Evolutionary conservation across 768 basidiomycete genomes (phyloP).

Genomic region (Termitomyces sp.): DNA sequence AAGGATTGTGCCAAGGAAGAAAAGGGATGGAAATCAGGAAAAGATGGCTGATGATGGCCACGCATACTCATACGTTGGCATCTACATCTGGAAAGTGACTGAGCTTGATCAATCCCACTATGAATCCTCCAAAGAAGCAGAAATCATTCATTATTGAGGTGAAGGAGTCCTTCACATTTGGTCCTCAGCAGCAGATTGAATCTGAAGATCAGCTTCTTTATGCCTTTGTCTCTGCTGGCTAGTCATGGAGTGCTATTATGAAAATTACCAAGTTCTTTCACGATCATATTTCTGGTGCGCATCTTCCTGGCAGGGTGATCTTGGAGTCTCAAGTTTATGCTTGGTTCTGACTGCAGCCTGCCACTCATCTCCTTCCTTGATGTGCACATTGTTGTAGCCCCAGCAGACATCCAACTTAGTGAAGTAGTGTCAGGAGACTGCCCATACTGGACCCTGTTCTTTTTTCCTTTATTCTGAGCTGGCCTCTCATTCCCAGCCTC

Average conservation of each 20-base stretch:
- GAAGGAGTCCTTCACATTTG: background rate
- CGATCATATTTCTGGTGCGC: background rate
- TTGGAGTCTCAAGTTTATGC: no score
- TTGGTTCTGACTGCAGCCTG: no score
- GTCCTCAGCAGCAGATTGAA: slow-evolving; percentile 1
- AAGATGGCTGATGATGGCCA: no score
- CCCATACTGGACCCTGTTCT: no score
- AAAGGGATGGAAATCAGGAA: background rate
- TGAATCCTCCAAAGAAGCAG: background rate
- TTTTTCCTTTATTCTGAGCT: no score
- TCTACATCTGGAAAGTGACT: background rate
- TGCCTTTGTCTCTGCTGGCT: slow-evolving; percentile 10
- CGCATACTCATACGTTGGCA: no score
- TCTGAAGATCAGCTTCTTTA: background rate
- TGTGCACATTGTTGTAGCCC: no score
- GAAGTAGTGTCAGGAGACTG: no score
- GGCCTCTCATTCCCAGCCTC: no score
- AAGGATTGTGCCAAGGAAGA: background rate
- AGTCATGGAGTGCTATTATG: background rate
- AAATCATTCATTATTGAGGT: background rate
- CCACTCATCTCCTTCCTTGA: no score
- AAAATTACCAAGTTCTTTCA: slow-evolving; percentile 10
- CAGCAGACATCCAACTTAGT: no score
- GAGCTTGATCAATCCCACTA: background rate
- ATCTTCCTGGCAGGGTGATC: background rate